Evolutionary conservation across 1,139 yeast genomes (phyloP).

Genomic region (Fermentozyma sake): DNA sequence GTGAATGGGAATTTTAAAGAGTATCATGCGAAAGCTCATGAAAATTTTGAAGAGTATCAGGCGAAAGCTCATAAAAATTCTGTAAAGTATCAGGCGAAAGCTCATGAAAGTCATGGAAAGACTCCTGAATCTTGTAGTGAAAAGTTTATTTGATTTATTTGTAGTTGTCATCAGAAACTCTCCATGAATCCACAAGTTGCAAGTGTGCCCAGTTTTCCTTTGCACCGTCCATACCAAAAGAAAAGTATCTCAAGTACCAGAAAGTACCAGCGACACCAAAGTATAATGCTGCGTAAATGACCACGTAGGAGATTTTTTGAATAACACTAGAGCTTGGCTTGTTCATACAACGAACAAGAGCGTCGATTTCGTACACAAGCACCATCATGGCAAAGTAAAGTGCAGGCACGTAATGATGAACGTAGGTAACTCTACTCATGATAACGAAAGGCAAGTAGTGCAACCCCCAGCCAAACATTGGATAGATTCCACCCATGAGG

Average conservation of each 20-base stretch:
- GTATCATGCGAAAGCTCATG: too few relatives aligned
- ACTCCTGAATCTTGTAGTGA: too few relatives aligned
- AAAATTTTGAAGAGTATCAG: too few relatives aligned
- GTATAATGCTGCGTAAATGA: slow-evolving; percentile 43
- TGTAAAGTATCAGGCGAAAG: slow-evolving; percentile 21
- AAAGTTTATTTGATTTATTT: slow-evolving; percentile 7
- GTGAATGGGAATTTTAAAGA: too few relatives aligned
- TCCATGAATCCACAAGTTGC: slow-evolving; percentile 77
- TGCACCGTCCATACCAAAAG: slow-evolving; percentile 91
- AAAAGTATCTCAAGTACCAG: slow-evolving; percentile 68
- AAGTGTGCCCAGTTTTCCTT: slow-evolving; percentile 62
- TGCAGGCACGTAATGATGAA: slow-evolving; percentile 96
- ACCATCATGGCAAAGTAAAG: slow-evolving; percentile 90
- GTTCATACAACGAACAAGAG: slow-evolving; percentile 44
- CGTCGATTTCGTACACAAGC: slow-evolving; percentile 71
- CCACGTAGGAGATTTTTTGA: slow-evolving; percentile 22
- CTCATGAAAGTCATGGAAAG: too few relatives aligned
- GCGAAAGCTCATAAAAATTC: too few relatives aligned
- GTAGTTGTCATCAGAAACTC: slow-evolving; percentile 38
- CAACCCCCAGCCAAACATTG: slow-evolving; percentile 92
- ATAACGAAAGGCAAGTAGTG: slow-evolving; percentile 87
- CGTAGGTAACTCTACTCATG: slow-evolving; percentile 97
- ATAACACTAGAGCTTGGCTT: slow-evolving; percentile 19
- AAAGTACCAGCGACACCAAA: slow-evolving; percentile 62
- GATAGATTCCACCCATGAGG: slow-evolving; percentile 81